A percentile compares a stretch with the other conserved stretches of the same genome.
These are phyloP conservation scores for Aspergillus sp. DNA, from an alignment of 2,329 filamentous ascomycete species.

Conservation along the genomic window DNA sequence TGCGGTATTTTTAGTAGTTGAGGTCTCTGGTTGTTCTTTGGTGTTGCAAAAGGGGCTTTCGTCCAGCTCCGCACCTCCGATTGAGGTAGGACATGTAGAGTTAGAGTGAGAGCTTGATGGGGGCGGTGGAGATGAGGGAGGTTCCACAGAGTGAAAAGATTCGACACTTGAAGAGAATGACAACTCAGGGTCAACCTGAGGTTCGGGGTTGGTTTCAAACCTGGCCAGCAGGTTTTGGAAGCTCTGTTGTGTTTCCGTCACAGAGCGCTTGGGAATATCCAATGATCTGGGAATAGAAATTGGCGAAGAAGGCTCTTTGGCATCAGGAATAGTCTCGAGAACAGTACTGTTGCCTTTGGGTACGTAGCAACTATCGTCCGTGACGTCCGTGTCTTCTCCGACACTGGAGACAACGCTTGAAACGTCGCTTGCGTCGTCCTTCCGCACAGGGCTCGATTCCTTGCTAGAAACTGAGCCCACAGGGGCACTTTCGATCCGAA, in stretches of 20 bases:
- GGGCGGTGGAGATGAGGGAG: constrained; percentile 14
- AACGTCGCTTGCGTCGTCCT: constrained; percentile 13
- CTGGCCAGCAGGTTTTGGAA: constrained; percentile 35
- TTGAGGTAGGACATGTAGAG: constrained; percentile 12
- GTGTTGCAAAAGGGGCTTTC: background rate
- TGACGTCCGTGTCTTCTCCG: constrained; percentile 29
- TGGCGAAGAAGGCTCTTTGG: constrained; percentile 9
- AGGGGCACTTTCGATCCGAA: constrained; percentile 37
- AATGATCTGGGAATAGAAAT: constrained; percentile 5
- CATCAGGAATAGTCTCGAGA: constrained; percentile 18
- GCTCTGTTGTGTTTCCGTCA: constrained; percentile 25
- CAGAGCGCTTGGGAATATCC: constrained; percentile 14
- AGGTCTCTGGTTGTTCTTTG: background rate
- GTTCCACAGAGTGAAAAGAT: constrained; percentile 39
- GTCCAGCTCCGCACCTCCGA: constrained; percentile 2
- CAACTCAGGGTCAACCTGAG: constrained; percentile 20
- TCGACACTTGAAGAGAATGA: constrained; percentile 34
- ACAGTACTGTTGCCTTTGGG: constrained; percentile 17
- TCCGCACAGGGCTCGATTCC: constrained; percentile 9
- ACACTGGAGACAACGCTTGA: constrained; percentile 12
- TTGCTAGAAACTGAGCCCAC: constrained; percentile 9
- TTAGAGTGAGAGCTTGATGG: constrained; percentile 16
- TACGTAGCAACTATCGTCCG: constrained; percentile 25
- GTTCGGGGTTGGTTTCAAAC: constrained; percentile 29
- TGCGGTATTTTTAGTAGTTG: background rate